These are phyloP conservation scores for Daldinia grandis DNA, from an alignment of 495 filamentous ascomycete genomes.

Conservation along the genomic window DNA sequence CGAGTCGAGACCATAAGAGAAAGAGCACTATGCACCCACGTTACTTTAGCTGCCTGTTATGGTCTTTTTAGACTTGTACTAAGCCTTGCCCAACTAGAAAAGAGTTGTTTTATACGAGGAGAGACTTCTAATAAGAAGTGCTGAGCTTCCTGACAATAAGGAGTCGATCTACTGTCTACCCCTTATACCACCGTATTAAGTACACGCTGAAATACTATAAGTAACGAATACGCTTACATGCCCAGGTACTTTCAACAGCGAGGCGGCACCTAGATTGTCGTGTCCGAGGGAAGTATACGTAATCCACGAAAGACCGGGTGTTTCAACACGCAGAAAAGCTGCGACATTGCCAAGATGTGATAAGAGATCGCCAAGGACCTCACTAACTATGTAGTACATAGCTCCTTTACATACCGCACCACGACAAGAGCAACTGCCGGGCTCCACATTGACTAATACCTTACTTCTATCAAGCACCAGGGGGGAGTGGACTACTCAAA, in stretches of 20 bases:
- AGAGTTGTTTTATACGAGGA: too few relatives aligned
- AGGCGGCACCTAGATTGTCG: not conserved
- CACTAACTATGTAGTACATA: too few relatives aligned
- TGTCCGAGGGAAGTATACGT: not conserved
- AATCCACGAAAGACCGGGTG: constrained; percentile 12
- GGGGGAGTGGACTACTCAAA: not conserved
- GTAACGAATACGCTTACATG: too few relatives aligned
- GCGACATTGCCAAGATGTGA: constrained; percentile 35
- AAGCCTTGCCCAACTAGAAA: too few relatives aligned
- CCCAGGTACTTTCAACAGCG: too few relatives aligned
- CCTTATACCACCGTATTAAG: too few relatives aligned
- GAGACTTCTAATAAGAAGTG: too few relatives aligned
- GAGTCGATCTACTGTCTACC: too few relatives aligned
- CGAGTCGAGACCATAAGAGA: constrained; percentile 29
- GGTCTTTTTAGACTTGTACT: too few relatives aligned
- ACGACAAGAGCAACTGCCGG: constrained; percentile 12
- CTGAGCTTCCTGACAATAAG: too few relatives aligned
- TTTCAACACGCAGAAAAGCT: constrained; percentile 26
- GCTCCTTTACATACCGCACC: constrained; percentile 6
- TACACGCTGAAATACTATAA: too few relatives aligned
- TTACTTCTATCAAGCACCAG: not conserved
- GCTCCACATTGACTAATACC: constrained; percentile 6
- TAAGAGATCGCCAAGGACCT: constrained; percentile 34
- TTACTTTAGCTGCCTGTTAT: too few relatives aligned
- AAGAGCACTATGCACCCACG: not conserved